Percentiles rank a stretch among this genome's conserved stretches.
phyloP scores from a whole-genome alignment of 495 filamentous ascomycete genomes.

The Annulohypoxylon stygium region DNA sequence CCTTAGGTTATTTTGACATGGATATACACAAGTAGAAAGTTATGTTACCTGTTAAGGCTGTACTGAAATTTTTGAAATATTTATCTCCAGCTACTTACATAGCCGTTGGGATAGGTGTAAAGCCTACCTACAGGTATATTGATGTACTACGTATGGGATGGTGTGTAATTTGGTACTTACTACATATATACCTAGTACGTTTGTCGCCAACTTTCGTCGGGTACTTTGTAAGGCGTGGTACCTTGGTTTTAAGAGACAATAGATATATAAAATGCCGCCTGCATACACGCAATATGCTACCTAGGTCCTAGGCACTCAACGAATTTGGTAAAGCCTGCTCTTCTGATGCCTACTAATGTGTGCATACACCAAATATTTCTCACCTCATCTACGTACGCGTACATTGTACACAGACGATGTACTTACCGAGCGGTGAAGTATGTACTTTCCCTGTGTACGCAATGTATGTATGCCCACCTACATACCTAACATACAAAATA shows the following conservation, averaged over 20 bases:
- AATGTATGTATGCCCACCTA: neutral
- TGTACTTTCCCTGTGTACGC: neutral
- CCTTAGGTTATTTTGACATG: too few relatives aligned
- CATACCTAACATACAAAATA: too few relatives aligned
- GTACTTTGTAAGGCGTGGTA: neutral
- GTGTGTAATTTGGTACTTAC: neutral
- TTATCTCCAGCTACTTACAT: neutral
- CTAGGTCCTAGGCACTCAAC: neutral
- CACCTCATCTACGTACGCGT: neutral
- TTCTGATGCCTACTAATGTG: neutral
- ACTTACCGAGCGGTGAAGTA: conserved; percentile 1
- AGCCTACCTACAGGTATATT: neutral
- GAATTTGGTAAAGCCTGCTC: neutral
- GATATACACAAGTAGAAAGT: too few relatives aligned
- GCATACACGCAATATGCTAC: neutral
- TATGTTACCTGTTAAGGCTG: too few relatives aligned
- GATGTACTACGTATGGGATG: too few relatives aligned
- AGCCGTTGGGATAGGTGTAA: neutral
- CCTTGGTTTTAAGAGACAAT: neutral
- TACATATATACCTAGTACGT: neutral
- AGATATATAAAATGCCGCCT: neutral
- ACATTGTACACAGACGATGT: neutral
- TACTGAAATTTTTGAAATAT: too few relatives aligned
- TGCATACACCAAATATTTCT: neutral
- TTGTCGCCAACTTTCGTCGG: neutral